A percentile compares a stretch with the other conserved stretches of the same genome.
phyloP scores from a whole-genome alignment of 768 basidiomycete species.

The Rhizopogon rudus region DNA sequence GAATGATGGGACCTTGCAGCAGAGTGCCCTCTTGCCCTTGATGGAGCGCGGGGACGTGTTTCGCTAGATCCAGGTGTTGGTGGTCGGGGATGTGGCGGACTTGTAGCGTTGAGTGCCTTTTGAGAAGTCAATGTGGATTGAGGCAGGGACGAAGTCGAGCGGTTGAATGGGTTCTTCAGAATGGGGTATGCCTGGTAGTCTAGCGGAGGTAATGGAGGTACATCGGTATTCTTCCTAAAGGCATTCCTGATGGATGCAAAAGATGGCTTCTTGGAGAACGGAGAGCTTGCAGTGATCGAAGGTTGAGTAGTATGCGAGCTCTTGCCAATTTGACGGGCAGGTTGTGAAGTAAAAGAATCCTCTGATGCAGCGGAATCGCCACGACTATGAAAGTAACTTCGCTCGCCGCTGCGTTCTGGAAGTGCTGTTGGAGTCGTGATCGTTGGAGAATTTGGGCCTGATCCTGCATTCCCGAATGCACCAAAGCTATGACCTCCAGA shows the following conservation, averaged over 20 bases:
- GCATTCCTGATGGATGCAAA: constrained; percentile 86
- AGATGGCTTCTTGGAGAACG: constrained; percentile 75
- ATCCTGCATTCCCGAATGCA: constrained; percentile 26
- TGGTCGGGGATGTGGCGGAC: constrained; percentile 53
- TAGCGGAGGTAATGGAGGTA: constrained; percentile 72
- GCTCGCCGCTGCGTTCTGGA: constrained; percentile 41
- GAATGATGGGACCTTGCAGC: constrained; percentile 73
- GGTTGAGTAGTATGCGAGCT: constrained; percentile 63
- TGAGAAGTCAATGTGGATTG: constrained; percentile 36
- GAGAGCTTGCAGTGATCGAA: constrained; percentile 44
- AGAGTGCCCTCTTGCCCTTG: constrained; percentile 53
- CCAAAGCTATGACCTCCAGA: constrained; percentile 45
- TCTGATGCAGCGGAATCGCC: constrained; percentile 79
- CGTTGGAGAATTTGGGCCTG: constrained; percentile 66
- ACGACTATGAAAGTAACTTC: constrained; percentile 68
- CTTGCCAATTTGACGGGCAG: constrained; percentile 50
- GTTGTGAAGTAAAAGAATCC: constrained; percentile 63
- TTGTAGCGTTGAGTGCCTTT: constrained; percentile 38
- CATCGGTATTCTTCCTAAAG: constrained; percentile 68
- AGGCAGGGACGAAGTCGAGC: constrained; percentile 71
- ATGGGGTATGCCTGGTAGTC: constrained; percentile 67
- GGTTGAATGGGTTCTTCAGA: constrained; percentile 78
- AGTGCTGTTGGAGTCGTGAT: constrained; percentile 44
- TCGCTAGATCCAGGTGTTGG: constrained; percentile 55
- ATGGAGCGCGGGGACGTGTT: constrained; percentile 25